Conservation (phyloP, 2,329 filamentous ascomycete genomes). For the Colletotrichum tanaceti region DNA sequence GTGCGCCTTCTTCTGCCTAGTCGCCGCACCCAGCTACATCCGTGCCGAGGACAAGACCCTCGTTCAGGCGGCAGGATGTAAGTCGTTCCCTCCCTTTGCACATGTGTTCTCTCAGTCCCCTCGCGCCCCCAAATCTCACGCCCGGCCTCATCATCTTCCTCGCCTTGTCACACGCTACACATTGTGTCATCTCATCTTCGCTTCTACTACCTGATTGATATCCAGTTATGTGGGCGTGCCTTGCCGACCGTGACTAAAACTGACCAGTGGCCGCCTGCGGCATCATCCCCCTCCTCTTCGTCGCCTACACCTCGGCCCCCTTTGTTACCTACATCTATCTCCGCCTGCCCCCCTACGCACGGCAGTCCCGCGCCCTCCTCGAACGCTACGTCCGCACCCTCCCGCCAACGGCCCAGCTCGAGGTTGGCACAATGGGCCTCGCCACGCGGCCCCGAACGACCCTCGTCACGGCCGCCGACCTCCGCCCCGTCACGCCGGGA, state of each 20-base stretch:
- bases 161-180: neutral
- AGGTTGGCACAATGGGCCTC: slow-evolving; percentile 66
- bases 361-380: slow-evolving; percentile 67
- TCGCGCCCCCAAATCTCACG: neutral
- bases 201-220: neutral
- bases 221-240: neutral
- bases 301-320: slow-evolving; percentile 73
- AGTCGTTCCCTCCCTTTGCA: slow-evolving; percentile 39
- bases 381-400: slow-evolving; percentile 62
- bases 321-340: slow-evolving; percentile 80
- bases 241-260: slow-evolving; percentile 23
- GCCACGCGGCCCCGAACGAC: slow-evolving; percentile 66
- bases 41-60: slow-evolving; percentile 53
- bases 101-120: slow-evolving; percentile 38
- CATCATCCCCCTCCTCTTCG: slow-evolving; percentile 72
- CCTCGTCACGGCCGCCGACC: slow-evolving; percentile 53
- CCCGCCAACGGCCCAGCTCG: slow-evolving; percentile 59
- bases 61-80: slow-evolving; percentile 53
- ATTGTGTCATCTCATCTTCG: neutral
- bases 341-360: slow-evolving; percentile 73
- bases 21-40: slow-evolving; percentile 71
- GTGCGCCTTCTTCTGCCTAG: slow-evolving; percentile 72
- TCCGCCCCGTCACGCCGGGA: slow-evolving; percentile 45
- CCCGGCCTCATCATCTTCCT: neutral
- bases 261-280: slow-evolving; percentile 68